Conservation (phyloP, 2,329 filamentous ascomycete genomes). For the Trichoderma afroharzianum region DNA sequence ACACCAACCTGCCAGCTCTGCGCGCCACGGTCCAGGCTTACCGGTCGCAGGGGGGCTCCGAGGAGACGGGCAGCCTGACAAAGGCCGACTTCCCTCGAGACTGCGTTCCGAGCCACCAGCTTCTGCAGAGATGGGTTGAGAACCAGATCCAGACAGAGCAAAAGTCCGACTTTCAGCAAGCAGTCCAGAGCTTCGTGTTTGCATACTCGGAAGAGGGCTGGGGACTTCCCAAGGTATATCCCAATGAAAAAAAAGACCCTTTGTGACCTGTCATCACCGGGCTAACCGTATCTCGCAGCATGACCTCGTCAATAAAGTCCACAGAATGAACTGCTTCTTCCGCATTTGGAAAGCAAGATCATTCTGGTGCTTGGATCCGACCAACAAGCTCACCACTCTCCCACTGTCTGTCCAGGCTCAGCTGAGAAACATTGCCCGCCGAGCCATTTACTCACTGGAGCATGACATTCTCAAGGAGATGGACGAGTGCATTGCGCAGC, state of each 20-base stretch:
- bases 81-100: conserved; percentile 38
- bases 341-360: conserved; percentile 44
- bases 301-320: conserved; percentile 41
- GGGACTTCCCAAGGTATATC: conserved; percentile 39
- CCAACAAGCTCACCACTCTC: conserved; percentile 35
- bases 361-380: conserved; percentile 40
- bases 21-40: conserved; percentile 39
- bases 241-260: neutral
- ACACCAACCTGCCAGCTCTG: conserved; percentile 37
- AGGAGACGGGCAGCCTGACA: conserved; percentile 29
- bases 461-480: conserved; percentile 39
- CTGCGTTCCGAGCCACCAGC: conserved; percentile 33
- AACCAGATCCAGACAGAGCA: conserved; percentile 35
- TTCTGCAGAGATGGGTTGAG: conserved; percentile 38
- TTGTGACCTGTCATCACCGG: neutral
- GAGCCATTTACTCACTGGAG: conserved; percentile 36
- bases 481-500: conserved; percentile 38
- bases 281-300: conserved; percentile 32
- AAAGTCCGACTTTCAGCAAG: conserved; percentile 31
- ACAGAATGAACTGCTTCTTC: conserved; percentile 48
- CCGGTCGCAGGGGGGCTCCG: conserved; percentile 29
- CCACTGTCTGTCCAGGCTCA: conserved; percentile 41
- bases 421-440: conserved; percentile 38
- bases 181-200: conserved; percentile 37
- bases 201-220: conserved; percentile 34